Percentiles rank a stretch among this genome's conserved stretches.
phyloP scores from a whole-genome alignment of 768 basidiomycete species.

The Tricholoma hemisulphureum region DNA sequence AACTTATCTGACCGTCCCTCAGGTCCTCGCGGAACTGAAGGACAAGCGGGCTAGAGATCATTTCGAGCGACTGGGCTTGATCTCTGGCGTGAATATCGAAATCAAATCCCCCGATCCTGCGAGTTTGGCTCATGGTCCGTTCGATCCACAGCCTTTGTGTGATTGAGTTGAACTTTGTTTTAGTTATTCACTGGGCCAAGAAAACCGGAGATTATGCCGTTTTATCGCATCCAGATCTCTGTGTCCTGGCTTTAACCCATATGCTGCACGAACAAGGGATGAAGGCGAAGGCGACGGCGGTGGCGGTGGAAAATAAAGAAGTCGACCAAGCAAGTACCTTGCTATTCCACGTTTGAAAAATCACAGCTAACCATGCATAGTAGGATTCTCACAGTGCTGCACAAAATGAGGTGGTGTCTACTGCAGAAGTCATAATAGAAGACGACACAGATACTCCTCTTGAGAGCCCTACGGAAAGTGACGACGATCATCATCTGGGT shows the following conservation, averaged over 20 bases:
- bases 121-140: conserved; percentile 63
- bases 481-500: not conserved
- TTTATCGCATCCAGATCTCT: conserved; percentile 86
- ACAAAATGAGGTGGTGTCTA: conserved; percentile 2
- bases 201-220: conserved; percentile 96
- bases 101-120: conserved; percentile 68
- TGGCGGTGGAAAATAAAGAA: conserved; percentile 17
- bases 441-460: not conserved
- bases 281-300: conserved; percentile 25
- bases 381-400: conserved; percentile 22
- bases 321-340: conserved; percentile 20
- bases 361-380: conserved; percentile 23
- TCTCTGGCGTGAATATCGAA: conserved; percentile 72
- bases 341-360: not conserved
- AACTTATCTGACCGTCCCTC: conserved; percentile 83
- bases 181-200: conserved; percentile 90
- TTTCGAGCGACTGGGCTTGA: conserved; percentile 72
- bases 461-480: not conserved
- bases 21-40: conserved; percentile 86
- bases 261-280: conserved; percentile 62
- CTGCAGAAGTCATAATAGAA: conserved; percentile 8
- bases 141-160: not conserved
- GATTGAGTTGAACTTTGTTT: not conserved
- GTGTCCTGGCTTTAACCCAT: conserved; percentile 86
- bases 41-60: conserved; percentile 87